Evolutionary conservation across 805 yeast genomes (phyloP).

Genomic region (Myxozyma melibiosi): DNA sequence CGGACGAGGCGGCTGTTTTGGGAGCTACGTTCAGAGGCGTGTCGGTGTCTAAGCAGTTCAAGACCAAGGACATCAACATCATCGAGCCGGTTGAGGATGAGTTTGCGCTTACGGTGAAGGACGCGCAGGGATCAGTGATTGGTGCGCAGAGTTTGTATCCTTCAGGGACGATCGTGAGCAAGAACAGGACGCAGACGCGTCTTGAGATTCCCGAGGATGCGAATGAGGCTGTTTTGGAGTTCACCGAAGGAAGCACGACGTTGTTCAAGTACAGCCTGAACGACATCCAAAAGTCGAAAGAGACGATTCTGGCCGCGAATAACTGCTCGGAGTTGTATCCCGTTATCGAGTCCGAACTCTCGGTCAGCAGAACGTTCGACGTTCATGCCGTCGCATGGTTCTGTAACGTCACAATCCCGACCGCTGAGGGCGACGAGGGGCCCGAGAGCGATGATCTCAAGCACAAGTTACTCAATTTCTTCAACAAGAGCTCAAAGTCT

Average conservation of each 20-base stretch:
- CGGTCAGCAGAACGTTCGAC: constrained; percentile 22
- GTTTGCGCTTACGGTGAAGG: constrained; percentile 41
- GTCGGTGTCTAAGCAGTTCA: constrained; percentile 65
- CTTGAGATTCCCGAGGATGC: constrained; percentile 12
- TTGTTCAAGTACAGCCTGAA: constrained; percentile 12
- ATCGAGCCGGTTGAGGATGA: constrained; percentile 59
- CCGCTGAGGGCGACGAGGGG: constrained; percentile 38
- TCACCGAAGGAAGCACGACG: constrained; percentile 15
- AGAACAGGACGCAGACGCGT: constrained; percentile 11
- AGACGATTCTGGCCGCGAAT: constrained; percentile 8
- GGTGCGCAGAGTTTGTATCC: constrained; percentile 48
- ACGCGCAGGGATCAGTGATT: constrained; percentile 37
- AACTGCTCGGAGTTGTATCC: constrained; percentile 22
- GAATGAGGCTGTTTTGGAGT: constrained; percentile 14
- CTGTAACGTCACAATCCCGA: constrained; percentile 34
- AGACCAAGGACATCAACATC: constrained; percentile 61
- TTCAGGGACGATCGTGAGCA: constrained; percentile 49
- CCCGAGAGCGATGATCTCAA: constrained; percentile 39
- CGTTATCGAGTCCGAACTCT: constrained; percentile 23
- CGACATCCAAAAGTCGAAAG: constrained; percentile 18
- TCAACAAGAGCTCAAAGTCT: constrained; percentile 7
- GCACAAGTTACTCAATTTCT: constrained; percentile 28
- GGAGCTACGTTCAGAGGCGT: constrained; percentile 90
- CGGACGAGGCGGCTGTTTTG: constrained; percentile 91
- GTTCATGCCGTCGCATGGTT: constrained; percentile 15